A percentile compares a stretch with the other conserved stretches of the same genome.
Evolutionary conservation across 257 asterid species (phyloP).

Genomic region (Capsicum pubescens): DNA sequence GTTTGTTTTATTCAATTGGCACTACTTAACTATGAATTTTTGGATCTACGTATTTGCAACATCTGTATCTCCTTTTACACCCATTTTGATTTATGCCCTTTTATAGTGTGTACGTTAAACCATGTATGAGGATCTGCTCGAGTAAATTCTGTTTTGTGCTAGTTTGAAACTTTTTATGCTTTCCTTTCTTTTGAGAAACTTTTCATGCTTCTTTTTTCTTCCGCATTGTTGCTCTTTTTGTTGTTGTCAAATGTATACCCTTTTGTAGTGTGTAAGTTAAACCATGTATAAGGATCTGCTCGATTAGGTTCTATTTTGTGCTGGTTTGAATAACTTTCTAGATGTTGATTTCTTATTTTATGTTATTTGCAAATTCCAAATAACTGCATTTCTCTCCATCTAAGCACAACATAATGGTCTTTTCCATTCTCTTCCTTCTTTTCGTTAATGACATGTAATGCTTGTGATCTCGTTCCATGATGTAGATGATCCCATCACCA

Average conservation of each 20-base stretch:
- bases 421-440: conserved; percentile 3
- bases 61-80: no score
- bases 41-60: no score
- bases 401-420: conserved; percentile 18
- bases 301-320: background rate
- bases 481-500: conserved; percentile 8
- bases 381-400: background rate
- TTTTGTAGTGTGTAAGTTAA: background rate
- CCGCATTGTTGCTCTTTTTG: background rate
- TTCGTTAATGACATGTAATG: background rate
- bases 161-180: background rate
- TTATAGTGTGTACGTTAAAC: background rate
- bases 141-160: background rate
- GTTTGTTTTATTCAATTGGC: no score
- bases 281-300: background rate
- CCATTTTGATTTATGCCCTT: background rate
- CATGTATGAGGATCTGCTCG: background rate
- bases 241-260: background rate
- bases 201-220: background rate
- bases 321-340: background rate
- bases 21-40: no score
- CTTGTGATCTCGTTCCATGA: background rate
- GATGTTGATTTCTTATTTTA: background rate
- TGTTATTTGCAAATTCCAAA: background rate
- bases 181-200: background rate